These are phyloP conservation scores for Exutisphaerella laricina DNA, from an alignment of 2,329 filamentous ascomycete genomes.

Conservation along the genomic window DNA sequence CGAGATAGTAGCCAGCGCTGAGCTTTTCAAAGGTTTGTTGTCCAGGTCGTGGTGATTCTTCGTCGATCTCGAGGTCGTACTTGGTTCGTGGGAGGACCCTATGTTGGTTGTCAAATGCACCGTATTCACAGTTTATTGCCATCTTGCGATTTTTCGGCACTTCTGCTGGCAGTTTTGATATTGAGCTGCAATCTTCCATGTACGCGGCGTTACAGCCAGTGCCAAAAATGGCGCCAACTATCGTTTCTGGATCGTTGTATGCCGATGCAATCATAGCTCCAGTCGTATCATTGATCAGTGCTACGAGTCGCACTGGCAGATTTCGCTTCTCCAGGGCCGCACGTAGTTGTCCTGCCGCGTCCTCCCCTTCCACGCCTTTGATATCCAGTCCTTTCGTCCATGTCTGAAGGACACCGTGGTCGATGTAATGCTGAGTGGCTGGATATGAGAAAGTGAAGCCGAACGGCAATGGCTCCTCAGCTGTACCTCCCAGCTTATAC, in stretches of 20 bases:
- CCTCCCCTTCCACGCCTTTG: conserved; percentile 79
- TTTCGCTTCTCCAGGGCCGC: conserved; percentile 66
- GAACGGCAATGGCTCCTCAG: conserved; percentile 64
- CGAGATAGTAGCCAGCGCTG: conserved; percentile 90
- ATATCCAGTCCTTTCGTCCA: conserved; percentile 99
- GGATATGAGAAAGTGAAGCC: conserved; percentile 98
- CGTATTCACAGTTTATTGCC: conserved; percentile 98
- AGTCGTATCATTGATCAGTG: conserved; percentile 89
- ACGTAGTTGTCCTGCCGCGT: conserved; percentile 86
- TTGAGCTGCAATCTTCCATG: conserved; percentile 76
- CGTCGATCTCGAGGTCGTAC: conserved; percentile 84
- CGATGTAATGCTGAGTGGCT: conserved; percentile 86
- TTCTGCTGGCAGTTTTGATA: conserved; percentile 71
- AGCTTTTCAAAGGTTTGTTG: conserved; percentile 98
- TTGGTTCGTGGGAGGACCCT: conserved; percentile 78
- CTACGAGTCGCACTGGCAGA: conserved; percentile 79
- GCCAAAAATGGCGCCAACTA: conserved; percentile 88
- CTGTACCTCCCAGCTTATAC: conserved; percentile 62
- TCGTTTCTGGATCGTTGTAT: conserved; percentile 79
- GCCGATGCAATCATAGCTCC: conserved; percentile 85
- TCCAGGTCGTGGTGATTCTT: conserved; percentile 83
- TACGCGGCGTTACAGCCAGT: conserved; percentile 93
- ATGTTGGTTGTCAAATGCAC: conserved; percentile 94
- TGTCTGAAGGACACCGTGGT: conserved; percentile 84
- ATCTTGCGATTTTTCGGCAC: conserved; percentile 73